Base-by-base conservation (phyloP, 2,329 filamentous ascomycete species). In the Metarhizium robertsii region DNA sequence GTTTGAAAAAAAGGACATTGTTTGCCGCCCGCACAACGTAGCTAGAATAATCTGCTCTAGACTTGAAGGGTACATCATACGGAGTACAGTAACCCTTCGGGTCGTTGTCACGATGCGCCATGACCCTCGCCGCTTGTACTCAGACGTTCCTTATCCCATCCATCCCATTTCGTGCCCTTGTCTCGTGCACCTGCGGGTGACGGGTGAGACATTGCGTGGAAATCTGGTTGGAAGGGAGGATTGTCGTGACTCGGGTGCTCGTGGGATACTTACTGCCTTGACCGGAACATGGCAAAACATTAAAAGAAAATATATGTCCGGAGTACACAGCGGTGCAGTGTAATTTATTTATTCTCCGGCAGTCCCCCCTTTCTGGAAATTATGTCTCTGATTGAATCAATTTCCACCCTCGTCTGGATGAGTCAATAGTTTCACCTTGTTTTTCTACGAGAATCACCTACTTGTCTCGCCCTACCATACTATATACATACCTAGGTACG, bases 181-280 rank as follows among this genome's bases (percentile, higher is more conserved):
- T 54, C 53, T 29, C n/a, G 49, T 25, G 29, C 43, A 48, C 20
- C 49, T 54, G 53, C 53, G 53, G 53, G 47, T 54, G 53, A 54
- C 47, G 47, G 42, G 47, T 50, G 38, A 50, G 53, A 54, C 53
- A 50, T 54, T 47, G 14, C 25, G 20, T 51, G 53, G 53, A 25
- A 25, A 25, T 25, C 25, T 25, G 25, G 25, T 25, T 25, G 25
- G 25, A 43, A 51, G 25, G 25, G 13, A 14, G 20, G 20, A 2
- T 20, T 18, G 20, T 32, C 45, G 8, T 30, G 45, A 48, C 45
- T 48, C 45, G 25, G 45, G 45, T 10, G n/a, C 42, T 10, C 14
- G 2, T 20, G n/a, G 38, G 38, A 40, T 5, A 10, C 13, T 40
- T 13, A 2, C 14, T 40, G 8, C 38, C 20, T 25, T 36, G 13